A percentile compares a stretch with the other conserved stretches of the same genome.
Evolutionary conservation across 2,329 filamentous ascomycete genomes (phyloP).

Genomic region (Ophiosphaerella herpotricha): DNA sequence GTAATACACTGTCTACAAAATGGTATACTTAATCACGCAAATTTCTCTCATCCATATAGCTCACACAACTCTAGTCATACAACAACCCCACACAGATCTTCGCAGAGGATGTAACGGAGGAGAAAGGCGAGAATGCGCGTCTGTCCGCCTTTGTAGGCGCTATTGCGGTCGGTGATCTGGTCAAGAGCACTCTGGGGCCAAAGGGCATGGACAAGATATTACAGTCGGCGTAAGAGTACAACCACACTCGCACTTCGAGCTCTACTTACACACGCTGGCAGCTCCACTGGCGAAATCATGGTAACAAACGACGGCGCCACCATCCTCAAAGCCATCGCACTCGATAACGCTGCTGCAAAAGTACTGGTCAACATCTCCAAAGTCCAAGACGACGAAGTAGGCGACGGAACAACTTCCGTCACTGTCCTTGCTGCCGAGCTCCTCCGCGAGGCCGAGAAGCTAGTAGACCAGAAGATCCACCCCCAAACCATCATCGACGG

Average conservation of each 20-base stretch:
- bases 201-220: conserved; percentile 99
- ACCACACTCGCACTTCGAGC: conserved; percentile 4
- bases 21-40: conserved; percentile 30
- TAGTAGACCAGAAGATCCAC: conserved; percentile 98
- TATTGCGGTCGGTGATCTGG: conserved; percentile 94
- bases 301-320: conserved; percentile 99
- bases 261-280: conserved; percentile 47
- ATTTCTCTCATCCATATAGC: background rate
- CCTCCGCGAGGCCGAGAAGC: conserved; percentile 92
- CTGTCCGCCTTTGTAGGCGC: conserved; percentile 97
- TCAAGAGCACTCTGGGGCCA: conserved; percentile 95
- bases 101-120: conserved; percentile 92
- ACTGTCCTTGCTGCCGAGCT: conserved; percentile 94
- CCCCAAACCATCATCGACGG: conserved; percentile 99
- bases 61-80: conserved; percentile 35
- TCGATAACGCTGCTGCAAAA: conserved; percentile 98
- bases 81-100: conserved; percentile 94
- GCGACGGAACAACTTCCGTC: conserved; percentile 97
- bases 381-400: conserved; percentile 98
- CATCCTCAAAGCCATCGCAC: conserved; percentile 95
- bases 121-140: conserved; percentile 99
- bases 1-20: conserved; percentile 27
- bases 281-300: conserved; percentile 94
- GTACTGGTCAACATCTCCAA: conserved; percentile 99
- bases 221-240: conserved; percentile 78